Evolutionary conservation across 2,329 filamentous ascomycete genomes (phyloP).

Genomic region (Trichoderma atrobrunneum): DNA sequence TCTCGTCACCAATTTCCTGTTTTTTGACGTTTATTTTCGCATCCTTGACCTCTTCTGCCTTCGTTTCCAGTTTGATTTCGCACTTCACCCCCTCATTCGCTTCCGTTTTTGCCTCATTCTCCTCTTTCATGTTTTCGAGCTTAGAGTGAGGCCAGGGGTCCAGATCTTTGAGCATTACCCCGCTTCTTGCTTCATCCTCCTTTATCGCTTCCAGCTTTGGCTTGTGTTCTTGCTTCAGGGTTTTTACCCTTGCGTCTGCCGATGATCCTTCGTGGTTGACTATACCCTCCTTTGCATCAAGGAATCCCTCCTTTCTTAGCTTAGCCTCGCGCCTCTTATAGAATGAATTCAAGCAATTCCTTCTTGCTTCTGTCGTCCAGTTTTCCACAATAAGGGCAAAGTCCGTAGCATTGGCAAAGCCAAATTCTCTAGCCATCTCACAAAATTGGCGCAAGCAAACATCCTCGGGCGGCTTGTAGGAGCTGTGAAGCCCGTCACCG

Average conservation of each 20-base stretch:
- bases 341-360: constrained; percentile 75
- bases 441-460: constrained; percentile 84
- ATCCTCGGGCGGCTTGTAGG: constrained; percentile 70
- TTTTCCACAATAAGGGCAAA: constrained; percentile 89
- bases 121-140: constrained; percentile 4
- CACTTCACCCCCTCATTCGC: constrained; percentile 22
- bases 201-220: constrained; percentile 5
- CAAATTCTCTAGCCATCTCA: constrained; percentile 78
- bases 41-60: constrained; percentile 17
- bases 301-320: constrained; percentile 35
- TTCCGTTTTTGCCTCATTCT: not conserved
- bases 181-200: constrained; percentile 15
- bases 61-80: constrained; percentile 20
- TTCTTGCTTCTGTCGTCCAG: constrained; percentile 80
- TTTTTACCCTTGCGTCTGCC: constrained; percentile 1
- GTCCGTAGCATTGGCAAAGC: constrained; percentile 71
- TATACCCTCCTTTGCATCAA: not conserved
- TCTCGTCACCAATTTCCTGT: constrained; percentile 17
- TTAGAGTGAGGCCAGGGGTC: not conserved
- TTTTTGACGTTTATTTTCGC: constrained; percentile 23
- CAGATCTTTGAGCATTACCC: not conserved
- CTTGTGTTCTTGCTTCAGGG: constrained; percentile 16
- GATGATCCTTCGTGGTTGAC: constrained; percentile 28
- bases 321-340: constrained; percentile 65
- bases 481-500: constrained; percentile 33